Base-by-base conservation (phyloP, 169 alveolate species). In the Besnoitia besnoiti region DNA sequence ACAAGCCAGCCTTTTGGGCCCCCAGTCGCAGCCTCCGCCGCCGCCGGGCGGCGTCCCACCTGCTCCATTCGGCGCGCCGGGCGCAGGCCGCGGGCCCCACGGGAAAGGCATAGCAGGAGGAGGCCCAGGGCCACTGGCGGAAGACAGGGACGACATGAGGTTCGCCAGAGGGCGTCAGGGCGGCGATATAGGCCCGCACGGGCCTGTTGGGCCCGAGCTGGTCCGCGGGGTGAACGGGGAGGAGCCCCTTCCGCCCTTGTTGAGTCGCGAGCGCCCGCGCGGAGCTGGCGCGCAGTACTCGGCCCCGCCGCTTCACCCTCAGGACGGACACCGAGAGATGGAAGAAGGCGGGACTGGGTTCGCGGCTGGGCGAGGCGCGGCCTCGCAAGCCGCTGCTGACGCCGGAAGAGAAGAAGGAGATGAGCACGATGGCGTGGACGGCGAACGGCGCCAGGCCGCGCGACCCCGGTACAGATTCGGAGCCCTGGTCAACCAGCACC, bases 391-490 rank as follows among this genome's bases (percentile, higher is more conserved):
- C 80, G 80, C 44, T 19, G 44, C 39, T n/a, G 80, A 30, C 30
- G 39, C 42, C 44, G 24, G 39, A 7, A 42, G 80, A 7, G 39
- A 1, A n/a, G 80, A 30, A 19, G n/a, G 46, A 50, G 62, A 19
- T 67, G 80, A 67, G n/a, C 40, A 19, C 44, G 46, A 35, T 1
- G 80, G 80, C 39, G 76, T 8, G 19, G 80, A 35, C 39, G 10
- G 14, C 4, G 46, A 35, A 16, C 47, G 80, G 46, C 19, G 80
- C 1, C 80, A 67, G 42, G 46, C 47, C 44, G 46, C 44, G 87
- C 49, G 87, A 7, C 87, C 87, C n/a, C 49, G 87, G 10, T 77
- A 77, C 40, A 19, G 87, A 42, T 77, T 77, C 55, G 59, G 59
- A 14, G 82, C 82, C 4, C 49, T 77, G n/a, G 59, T 77, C 59